Base-by-base conservation (phyloP, 805 yeast genomes). In the Saccharomyces paradoxus region DNA sequence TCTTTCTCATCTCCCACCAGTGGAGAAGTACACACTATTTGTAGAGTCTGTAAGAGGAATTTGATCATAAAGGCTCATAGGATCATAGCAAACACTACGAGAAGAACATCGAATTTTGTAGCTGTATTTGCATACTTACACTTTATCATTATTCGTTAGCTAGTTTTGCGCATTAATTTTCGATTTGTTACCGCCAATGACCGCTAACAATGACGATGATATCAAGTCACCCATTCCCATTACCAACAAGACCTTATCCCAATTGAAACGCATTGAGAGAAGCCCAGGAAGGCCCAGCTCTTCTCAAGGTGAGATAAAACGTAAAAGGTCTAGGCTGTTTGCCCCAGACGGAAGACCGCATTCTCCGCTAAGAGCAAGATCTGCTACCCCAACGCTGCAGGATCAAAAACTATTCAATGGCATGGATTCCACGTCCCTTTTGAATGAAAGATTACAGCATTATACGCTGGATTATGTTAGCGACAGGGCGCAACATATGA, bases 391-490 rank as follows among this genome's bases (percentile, higher is more conserved):
- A 41, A 55, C 62, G 6, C 41, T 54, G 4, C 57, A 56, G 14
- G 46, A 49, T 7, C 58, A 59, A n/a, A 52, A 52, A 14, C 46
- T 59, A n/a, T 50, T 59, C 21, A 63, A 63, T 52, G 66, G 63
- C 21, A 54, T 60, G 52, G 61, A 61, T 37, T 52, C 62, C 6
- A 70, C 68, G 13, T 55, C 54, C 3, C 53, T 68, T 21, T 24
- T 68, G 10, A 53, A 63, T 12, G 60, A 65, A 22, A 66, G 78
- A 56, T 56, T 75, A 41, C 60, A 60, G 41, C 72, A 70, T 55
- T 83, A 81, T 60, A 71, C 73, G 49, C 63, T 83, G 41, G 85
- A 83, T 62, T 82, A 75, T 58, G 84, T 83, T 1, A 72, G 71
- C 2, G 75, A 75, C 58, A 62, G 55, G 13, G 70, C 69, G 0